Percentiles rank a stretch among this genome's conserved stretches.
These are phyloP conservation scores for Torulaspora microellipsoides DNA, from an alignment of 805 yeast genomes.

Conservation along the genomic window DNA sequence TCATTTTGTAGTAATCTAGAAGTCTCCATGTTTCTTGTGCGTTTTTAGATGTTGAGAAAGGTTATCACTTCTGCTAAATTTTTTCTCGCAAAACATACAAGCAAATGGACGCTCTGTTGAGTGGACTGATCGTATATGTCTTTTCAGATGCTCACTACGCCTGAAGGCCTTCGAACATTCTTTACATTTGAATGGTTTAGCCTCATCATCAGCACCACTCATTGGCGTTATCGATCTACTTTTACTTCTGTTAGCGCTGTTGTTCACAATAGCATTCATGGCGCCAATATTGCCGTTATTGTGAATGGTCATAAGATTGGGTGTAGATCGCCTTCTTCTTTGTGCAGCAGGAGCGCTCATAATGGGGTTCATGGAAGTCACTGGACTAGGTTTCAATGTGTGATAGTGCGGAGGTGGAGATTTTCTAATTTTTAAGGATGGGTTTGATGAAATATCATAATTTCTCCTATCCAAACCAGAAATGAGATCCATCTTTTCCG, in stretches of 20 bases:
- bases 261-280: neutral
- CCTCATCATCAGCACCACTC: constrained; percentile 25
- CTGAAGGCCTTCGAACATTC: constrained; percentile 45
- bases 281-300: constrained; percentile 3
- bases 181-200: constrained; percentile 37
- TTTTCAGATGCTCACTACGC: constrained; percentile 60
- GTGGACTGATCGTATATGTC: constrained; percentile 66
- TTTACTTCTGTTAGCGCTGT: constrained; percentile 6
- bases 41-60: constrained; percentile 59
- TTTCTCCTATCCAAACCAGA: constrained; percentile 10
- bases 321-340: constrained; percentile 16
- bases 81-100: constrained; percentile 54
- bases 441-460: constrained; percentile 11
- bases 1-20: constrained; percentile 6
- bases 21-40: constrained; percentile 38
- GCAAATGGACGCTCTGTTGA: constrained; percentile 54
- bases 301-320: constrained; percentile 12
- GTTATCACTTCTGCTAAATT: constrained; percentile 64
- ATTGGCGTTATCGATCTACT: constrained; percentile 15
- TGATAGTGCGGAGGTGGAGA: constrained; percentile 12
- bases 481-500: constrained; percentile 12
- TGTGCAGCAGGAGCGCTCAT: constrained; percentile 7
- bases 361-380: constrained; percentile 2
- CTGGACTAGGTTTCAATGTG: constrained; percentile 7
- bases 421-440: constrained; percentile 9